phyloP scores from a whole-genome alignment of 257 asterid genomes.

The Phtheirospermum japonicum region DNA sequence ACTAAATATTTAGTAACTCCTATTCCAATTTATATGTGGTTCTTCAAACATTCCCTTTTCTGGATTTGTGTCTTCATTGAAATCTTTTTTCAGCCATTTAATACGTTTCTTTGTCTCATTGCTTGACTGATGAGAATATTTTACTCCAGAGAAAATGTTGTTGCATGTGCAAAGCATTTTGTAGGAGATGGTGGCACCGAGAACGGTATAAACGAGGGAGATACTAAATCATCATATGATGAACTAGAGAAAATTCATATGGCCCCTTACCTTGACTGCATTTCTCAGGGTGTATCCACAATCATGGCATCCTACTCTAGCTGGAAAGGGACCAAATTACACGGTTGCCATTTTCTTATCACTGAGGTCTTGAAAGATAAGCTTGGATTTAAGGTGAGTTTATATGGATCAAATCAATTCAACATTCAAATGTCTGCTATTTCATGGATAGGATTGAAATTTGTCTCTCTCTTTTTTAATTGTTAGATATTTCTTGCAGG shows the following conservation, averaged over 20 bases:
- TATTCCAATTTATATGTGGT: too few relatives aligned
- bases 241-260: constrained; percentile 74
- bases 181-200: constrained; percentile 90
- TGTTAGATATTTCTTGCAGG: background rate
- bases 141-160: constrained; percentile 64
- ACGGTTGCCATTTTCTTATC: constrained; percentile 52
- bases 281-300: constrained; percentile 81
- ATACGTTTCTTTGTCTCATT: constrained; percentile 15
- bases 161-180: constrained; percentile 92
- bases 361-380: constrained; percentile 75
- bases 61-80: constrained; percentile 20
- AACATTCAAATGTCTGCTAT: background rate
- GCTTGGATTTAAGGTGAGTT: constrained; percentile 78
- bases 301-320: constrained; percentile 87
- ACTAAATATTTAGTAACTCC: too few relatives aligned
- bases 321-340: constrained; percentile 77
- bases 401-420: background rate
- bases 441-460: background rate
- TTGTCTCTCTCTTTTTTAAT: background rate
- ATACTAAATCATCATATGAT: constrained; percentile 57
- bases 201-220: constrained; percentile 74
- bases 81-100: constrained; percentile 6
- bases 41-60: too few relatives aligned
- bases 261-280: constrained; percentile 72
- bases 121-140: constrained; percentile 38